Evolutionary conservation across 257 asterid genomes (phyloP), one percentile per base, ranked within the genome.

Genomic region (Echium plantagineum): DNA sequence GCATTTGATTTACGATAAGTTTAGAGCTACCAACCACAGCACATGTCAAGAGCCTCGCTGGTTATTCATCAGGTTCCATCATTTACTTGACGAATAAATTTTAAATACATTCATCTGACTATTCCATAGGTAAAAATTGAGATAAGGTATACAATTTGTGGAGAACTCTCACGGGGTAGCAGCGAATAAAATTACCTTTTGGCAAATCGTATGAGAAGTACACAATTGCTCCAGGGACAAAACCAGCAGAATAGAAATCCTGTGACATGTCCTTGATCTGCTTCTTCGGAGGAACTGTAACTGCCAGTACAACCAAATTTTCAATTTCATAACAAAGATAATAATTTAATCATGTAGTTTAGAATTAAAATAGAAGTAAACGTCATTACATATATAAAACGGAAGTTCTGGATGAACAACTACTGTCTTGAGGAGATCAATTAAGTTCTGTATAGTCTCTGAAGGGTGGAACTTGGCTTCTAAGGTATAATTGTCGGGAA

Each of bases 261-360:
- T 78, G 94, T 6, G 88, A 78, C 58, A 69, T 57, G 69, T 89
- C 94, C 72, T 81, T 84, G 71, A 93, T 51, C 72, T 74, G 82
- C 87, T 83, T 84, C 78, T 93, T 93, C 35, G 96, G 99, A 63
- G 99, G 99, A 15, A 97, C 83, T 10, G 97, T 93, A 71, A 86
- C 97, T 93, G 81, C 54, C 70, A 62, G 66, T 21, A 30, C 42
- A 59, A 49, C 58, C 42, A 71, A 62, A 59, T 10, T 26, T 58
- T 57, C 26, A 61, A 68, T 63, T 42, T 47, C 68, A 42, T 59
- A 17, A 28, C 55, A 12, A 57, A 63, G 20, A 30, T 38, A 9
- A 38, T 38, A 32, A 20, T 32, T 47, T 21, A 60, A 60, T 51
- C 15, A 5, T 24, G 28, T 16, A 49, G 6, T 48, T 47, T 26